Conservation (phyloP, 495 filamentous ascomycete species). For the Pseudomonodictys pantanalensis region DNA sequence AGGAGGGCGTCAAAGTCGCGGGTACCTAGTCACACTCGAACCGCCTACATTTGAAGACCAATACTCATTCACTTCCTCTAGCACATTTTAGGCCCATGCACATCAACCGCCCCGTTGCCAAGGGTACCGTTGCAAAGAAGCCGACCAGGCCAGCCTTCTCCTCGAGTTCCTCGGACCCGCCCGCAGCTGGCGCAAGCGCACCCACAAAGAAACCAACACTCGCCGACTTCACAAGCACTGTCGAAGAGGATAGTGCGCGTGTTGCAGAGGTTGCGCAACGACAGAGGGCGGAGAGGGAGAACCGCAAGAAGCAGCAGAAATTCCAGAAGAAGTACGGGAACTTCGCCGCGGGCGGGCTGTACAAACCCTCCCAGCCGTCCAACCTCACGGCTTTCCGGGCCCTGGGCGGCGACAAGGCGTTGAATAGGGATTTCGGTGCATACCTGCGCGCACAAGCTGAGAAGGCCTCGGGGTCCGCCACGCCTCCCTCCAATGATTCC, state of each 20-base stretch:
- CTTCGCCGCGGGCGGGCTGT: too few relatives aligned
- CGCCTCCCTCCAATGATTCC: too few relatives aligned
- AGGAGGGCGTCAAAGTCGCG: too few relatives aligned
- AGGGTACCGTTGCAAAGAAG: constrained; percentile 1
- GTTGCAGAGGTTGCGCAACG: not conserved
- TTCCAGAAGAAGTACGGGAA: not conserved
- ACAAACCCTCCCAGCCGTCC: too few relatives aligned
- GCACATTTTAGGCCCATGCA: not conserved
- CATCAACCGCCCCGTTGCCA: constrained; percentile 11
- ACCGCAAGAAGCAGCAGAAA: constrained; percentile 11
- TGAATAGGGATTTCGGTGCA: too few relatives aligned
- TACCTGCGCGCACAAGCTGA: too few relatives aligned
- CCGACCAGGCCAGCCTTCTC: not conserved
- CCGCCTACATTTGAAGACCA: too few relatives aligned
- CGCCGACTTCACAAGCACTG: not conserved
- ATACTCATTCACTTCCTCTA: too few relatives aligned
- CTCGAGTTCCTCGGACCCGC: not conserved
- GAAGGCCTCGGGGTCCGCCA: too few relatives aligned
- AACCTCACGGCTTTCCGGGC: too few relatives aligned
- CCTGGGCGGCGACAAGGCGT: too few relatives aligned
- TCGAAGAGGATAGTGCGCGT: not conserved
- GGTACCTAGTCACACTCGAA: not conserved
- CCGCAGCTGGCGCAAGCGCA: not conserved
- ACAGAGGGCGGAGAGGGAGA: constrained; percentile 9
- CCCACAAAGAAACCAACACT: not conserved